Base-by-base conservation (phyloP, 441 rosid species). In the Capsella rubella region DNA sequence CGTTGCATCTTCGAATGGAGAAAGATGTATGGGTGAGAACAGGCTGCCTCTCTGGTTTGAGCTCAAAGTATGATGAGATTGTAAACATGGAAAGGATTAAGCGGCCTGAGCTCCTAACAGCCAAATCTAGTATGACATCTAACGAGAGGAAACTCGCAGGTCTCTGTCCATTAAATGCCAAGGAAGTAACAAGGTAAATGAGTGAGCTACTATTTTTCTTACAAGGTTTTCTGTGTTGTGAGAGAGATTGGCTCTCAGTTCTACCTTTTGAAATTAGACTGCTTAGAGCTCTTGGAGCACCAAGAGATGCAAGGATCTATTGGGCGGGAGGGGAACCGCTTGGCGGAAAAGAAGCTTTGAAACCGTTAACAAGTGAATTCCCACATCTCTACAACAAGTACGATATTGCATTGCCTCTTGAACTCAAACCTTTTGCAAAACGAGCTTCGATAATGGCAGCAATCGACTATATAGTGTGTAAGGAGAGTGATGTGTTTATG, bases 251-350 rank as follows among this genome's bases (percentile, higher is more conserved):
- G 64, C 25, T 45, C 47, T 59, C 15, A 51, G 7, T 59, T 56
- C 53, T 46, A 18, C 34, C 1, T 13, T 57, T 63, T 7, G 3
- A 1, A 11, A 58, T 73, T 72, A 93, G 98, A 87, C 81, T 95
- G 87, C 97, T 95, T 70, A 95, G 84, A 83, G 99, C 96, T 40
- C 90, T 95, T 16, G 95, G 90, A 76, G 97, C 98, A 76, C 89
- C 95, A 7, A 87, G 68, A 75, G 79, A 71, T 79, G 81, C 92
- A 0, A 86, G 81, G 64, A 89, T 92, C 70, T 95, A 85, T 65
- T 90, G 97, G 99, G 99, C 99, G 0, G 99, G 98, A 81, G 98
- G 99, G 47, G 79, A 88, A 55, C 98, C 99, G 0, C 82, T 95
- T 11, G 97, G 97, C 0, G 97, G 97, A 21, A 79, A 85, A 64